Conservation (phyloP, 208 protist species). For the Wallacemonas sp. region DNA sequence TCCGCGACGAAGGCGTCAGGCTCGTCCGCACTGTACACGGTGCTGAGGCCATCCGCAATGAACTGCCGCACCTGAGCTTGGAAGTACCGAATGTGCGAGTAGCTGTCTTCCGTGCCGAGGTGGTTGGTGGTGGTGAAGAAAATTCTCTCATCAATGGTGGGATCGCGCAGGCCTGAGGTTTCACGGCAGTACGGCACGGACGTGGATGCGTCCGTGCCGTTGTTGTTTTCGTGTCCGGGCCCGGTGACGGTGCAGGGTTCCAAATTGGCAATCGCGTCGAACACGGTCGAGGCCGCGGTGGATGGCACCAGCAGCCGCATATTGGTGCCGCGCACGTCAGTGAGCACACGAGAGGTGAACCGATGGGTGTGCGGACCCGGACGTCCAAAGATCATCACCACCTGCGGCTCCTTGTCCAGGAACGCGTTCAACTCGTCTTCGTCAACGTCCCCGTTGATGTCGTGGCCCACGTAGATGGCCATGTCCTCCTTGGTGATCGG, state of each 20-base stretch:
- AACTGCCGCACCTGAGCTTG: slow-evolving; percentile 25
- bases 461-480: neutral
- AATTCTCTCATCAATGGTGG: slow-evolving; percentile 13
- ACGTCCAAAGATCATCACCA: slow-evolving; percentile 12
- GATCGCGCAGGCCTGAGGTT: too few relatives aligned
- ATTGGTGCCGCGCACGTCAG: slow-evolving; percentile 18
- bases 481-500: slow-evolving; percentile 24
- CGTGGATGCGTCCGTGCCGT: too few relatives aligned
- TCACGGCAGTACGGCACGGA: too few relatives aligned
- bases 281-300: neutral
- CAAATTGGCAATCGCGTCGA: neutral
- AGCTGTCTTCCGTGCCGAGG: slow-evolving; percentile 21
- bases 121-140: slow-evolving; percentile 27
- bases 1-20: slow-evolving; percentile 19
- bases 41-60: slow-evolving; percentile 12
- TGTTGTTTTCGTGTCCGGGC: too few relatives aligned
- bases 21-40: neutral
- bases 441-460: slow-evolving; percentile 22
- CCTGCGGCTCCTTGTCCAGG: neutral
- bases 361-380: slow-evolving; percentile 13
- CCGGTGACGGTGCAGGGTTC: too few relatives aligned
- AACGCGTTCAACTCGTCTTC: neutral
- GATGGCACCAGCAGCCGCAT: slow-evolving; percentile 19
- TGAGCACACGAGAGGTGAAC: slow-evolving; percentile 21
- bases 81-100: slow-evolving; percentile 23